Evolutionary conservation across 352 stramenopile genomes (phyloP).

Genomic region (Phytophthora fragariaefolia): DNA sequence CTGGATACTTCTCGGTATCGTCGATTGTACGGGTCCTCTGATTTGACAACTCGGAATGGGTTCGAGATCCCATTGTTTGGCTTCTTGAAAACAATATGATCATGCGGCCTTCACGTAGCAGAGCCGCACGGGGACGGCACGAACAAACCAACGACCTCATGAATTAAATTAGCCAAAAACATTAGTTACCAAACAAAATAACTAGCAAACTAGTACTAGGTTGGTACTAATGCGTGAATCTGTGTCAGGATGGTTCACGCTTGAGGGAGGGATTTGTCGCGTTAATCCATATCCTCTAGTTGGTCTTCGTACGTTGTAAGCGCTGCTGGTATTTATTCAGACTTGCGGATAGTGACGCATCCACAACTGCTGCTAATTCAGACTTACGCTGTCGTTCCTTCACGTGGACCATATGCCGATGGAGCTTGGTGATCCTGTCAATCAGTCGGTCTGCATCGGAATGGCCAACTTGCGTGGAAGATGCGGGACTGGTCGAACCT

Average conservation of each 20-base stretch:
- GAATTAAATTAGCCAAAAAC: too few relatives aligned
- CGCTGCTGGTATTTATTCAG: neutral
- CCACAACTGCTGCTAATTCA: neutral
- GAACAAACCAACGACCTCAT: too few relatives aligned
- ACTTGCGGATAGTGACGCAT: neutral
- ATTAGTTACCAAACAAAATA: neutral
- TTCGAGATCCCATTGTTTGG: neutral
- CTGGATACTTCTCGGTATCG: neutral
- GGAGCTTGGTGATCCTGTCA: too few relatives aligned
- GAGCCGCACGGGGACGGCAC: neutral
- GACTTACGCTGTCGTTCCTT: neutral
- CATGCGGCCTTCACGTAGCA: neutral
- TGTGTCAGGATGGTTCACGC: too few relatives aligned
- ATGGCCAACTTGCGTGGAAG: too few relatives aligned
- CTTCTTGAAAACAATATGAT: neutral
- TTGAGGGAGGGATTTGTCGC: too few relatives aligned
- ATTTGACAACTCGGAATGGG: neutral
- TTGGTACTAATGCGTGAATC: too few relatives aligned
- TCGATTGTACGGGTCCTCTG: neutral
- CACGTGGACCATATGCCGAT: neutral
- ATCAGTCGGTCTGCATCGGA: too few relatives aligned
- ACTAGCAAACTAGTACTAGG: neutral
- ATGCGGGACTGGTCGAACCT: too few relatives aligned
- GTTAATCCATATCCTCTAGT: neutral
- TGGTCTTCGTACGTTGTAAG: neutral